These are phyloP conservation scores for Cryptosporidium tyzzeri DNA, from an alignment of 169 alveolate genomes.

Conservation along the genomic window DNA sequence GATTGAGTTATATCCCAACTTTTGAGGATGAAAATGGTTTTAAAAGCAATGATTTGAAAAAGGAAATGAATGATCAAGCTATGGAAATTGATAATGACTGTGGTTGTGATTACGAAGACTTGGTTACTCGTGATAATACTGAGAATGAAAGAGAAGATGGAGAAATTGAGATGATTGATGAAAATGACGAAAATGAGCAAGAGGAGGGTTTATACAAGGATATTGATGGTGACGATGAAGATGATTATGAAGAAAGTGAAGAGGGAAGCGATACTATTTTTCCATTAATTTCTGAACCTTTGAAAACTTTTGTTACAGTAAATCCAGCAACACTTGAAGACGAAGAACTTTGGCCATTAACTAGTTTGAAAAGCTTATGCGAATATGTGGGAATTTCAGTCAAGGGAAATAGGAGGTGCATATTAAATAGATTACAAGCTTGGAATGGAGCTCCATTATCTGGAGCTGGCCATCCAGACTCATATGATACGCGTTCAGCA, in stretches of 20 bases:
- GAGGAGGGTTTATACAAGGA: not conserved
- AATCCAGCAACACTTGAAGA: conserved; percentile 74
- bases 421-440: conserved; percentile 59
- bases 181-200: not conserved
- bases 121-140: conserved; percentile 1
- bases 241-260: not conserved
- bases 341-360: conserved; percentile 68
- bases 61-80: conserved; percentile 2
- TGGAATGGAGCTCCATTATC: conserved; percentile 76
- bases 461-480: conserved; percentile 74
- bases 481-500: conserved; percentile 62
- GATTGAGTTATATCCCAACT: conserved; percentile 14
- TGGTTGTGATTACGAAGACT: not conserved
- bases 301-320: conserved; percentile 57
- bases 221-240: not conserved
- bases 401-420: conserved; percentile 57
- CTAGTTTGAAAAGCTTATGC: conserved; percentile 45
- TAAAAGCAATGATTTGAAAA: not conserved
- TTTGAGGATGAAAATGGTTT: not conserved
- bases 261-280: conserved; percentile 26
- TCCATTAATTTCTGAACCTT: conserved; percentile 51
- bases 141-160: conserved; percentile 14
- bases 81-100: conserved; percentile 43
- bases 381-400: conserved; percentile 44
- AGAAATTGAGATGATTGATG: conserved; percentile 10